Percentiles rank a stretch among this genome's conserved stretches.
These are phyloP conservation scores for Canavalia gladiata DNA, from an alignment of 306 rosid genomes.

Conservation along the genomic window DNA sequence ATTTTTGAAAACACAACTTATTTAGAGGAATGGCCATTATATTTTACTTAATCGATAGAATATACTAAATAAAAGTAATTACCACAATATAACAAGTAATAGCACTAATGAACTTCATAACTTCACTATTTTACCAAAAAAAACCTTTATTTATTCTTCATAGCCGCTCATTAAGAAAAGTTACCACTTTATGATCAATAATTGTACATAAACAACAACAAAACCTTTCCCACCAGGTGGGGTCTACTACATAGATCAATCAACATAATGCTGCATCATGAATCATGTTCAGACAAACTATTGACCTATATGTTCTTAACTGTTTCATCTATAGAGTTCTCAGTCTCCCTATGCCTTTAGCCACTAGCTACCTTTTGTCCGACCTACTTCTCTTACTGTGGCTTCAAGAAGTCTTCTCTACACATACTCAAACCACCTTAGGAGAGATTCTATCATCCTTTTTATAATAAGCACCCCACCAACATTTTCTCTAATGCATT, in stretches of 20 bases:
- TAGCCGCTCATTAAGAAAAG: too few relatives aligned
- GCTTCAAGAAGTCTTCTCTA: neutral
- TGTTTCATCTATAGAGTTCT: neutral
- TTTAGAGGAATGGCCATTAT: too few relatives aligned
- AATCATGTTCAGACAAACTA: neutral
- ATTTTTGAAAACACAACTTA: too few relatives aligned
- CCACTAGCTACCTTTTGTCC: neutral
- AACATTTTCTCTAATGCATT: neutral
- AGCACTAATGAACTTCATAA: too few relatives aligned
- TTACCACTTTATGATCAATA: too few relatives aligned
- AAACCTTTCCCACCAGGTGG: neutral
- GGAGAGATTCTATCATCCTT: neutral
- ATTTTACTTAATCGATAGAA: too few relatives aligned
- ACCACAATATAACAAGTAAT: too few relatives aligned
- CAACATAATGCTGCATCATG: neutral
- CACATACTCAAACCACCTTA: neutral
- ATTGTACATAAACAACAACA: neutral
- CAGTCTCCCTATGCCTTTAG: neutral
- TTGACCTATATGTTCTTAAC: neutral
- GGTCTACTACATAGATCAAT: neutral
- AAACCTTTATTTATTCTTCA: too few relatives aligned
- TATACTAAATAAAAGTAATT: too few relatives aligned
- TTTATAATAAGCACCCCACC: neutral
- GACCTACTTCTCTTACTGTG: neutral
- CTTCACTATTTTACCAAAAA: too few relatives aligned